Evolutionary conservation across 2,329 filamentous ascomycete genomes (phyloP), one percentile per base, ranked within the genome.

Genomic region (Aureobasidium mangrovei): DNA sequence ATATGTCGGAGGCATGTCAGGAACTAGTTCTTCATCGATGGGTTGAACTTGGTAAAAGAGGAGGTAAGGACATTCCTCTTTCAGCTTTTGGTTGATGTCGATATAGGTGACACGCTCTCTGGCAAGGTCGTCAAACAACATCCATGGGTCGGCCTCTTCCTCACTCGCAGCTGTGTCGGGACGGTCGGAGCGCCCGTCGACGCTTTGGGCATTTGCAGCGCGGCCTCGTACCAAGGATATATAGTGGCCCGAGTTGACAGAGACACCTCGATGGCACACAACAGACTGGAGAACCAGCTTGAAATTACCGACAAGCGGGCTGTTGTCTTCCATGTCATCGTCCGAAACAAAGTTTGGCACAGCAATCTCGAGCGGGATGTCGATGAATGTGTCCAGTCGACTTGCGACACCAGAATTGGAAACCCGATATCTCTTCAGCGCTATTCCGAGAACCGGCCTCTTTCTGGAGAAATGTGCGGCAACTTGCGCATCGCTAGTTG

Each of bases 21-120:
- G 47, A 29, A 57, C 54, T 33, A 61, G 43, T 7, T 58, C 69
- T 59, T 85, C 79, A 31, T 88, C 81, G 63, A 94, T 89, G 0
- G 91, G 91, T 31, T 94, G 80, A 39, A 97, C 88, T 68, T 96
- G 91, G 65, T 96, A 98, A 69, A 97, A 97, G 0, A 98, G 75
- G 5, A 97, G 78, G 67, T 97, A 97, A 0, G 93, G 91, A 67
- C 89, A 94, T 67, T 96, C 91, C n/a, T 85, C 79, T 60, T 82
- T 85, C 47, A 97, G 72, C 0, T 88, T 85, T 60, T 85, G 72
- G 58, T 87, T 84, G 59, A 96, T 85, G 63, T 94, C 82, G 46
- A 96, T 83, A 53, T 85, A 78, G 0, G 77, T 78, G 3, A 97
- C 85, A 28, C 91, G 81, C 54, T 83, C 77, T 35, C 79, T 74